Evolutionary conservation across 164 flowering plant genomes (phyloP).

Genomic region (Kalanchoe fedtschenkoi): DNA sequence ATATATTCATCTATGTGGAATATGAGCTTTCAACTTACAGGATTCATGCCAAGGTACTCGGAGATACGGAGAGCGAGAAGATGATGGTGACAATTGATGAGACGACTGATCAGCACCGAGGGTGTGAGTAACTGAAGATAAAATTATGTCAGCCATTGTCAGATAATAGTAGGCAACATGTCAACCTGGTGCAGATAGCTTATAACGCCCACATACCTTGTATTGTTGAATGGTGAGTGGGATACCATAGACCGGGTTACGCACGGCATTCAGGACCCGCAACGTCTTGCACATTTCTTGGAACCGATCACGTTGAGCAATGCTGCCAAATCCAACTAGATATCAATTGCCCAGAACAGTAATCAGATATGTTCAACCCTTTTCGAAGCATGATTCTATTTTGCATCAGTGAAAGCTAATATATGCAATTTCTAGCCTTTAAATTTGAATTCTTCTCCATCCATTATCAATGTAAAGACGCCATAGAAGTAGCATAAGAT

Average conservation of each 20-base stretch:
- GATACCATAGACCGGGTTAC: conserved; percentile 71
- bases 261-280: conserved; percentile 92
- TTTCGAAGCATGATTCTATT: background rate
- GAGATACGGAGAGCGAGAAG: conserved; percentile 81
- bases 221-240: conserved; percentile 92
- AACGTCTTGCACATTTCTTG: conserved; percentile 81
- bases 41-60: conserved; percentile 75
- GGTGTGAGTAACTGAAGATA: conserved; percentile 64
- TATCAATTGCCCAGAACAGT: conserved; percentile 49
- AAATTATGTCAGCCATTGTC: conserved; percentile 7
- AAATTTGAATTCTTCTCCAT: too few relatives aligned
- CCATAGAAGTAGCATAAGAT: too few relatives aligned
- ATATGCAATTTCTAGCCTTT: background rate
- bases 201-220: conserved; percentile 45
- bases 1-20: background rate
- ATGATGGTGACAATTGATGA: conserved; percentile 82
- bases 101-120: conserved; percentile 77
- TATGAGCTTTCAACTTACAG: conserved; percentile 33
- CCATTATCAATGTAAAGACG: too few relatives aligned
- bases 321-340: conserved; percentile 96
- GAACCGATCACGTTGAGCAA: conserved; percentile 72
- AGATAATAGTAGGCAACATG: conserved; percentile 5
- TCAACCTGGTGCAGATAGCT: conserved; percentile 6
- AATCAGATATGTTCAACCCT: conserved; percentile 23
- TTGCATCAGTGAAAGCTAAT: background rate